Conservation (phyloP, 2,329 filamentous ascomycete genomes). For the Lasiodiplodia citricola region DNA sequence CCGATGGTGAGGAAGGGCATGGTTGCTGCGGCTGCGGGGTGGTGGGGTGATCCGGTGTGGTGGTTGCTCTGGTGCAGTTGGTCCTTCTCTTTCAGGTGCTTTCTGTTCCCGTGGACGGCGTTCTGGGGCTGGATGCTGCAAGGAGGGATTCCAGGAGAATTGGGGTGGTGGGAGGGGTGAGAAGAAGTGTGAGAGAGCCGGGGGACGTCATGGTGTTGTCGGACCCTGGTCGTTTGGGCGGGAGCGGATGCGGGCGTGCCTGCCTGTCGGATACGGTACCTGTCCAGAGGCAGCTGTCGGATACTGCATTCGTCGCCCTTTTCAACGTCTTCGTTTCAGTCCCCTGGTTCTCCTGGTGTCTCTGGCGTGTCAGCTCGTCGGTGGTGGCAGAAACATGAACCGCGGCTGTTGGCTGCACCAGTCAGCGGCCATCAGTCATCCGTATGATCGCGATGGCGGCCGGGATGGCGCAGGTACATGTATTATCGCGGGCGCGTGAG, state of each 20-base stretch:
- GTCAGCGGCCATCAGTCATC: not conserved
- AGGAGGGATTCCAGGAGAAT: not conserved
- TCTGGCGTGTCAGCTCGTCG: not conserved
- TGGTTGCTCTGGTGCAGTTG: not conserved
- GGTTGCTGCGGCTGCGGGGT: not conserved
- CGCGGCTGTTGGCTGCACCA: not conserved
- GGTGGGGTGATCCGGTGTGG: not conserved
- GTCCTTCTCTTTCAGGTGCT: not conserved
- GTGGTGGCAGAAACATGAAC: not conserved
- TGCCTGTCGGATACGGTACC: conserved; percentile 1
- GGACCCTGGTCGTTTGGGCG: not conserved
- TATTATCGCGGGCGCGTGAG: not conserved
- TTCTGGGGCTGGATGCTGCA: not conserved
- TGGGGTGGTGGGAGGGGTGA: not conserved
- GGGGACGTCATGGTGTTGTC: conserved; percentile 9
- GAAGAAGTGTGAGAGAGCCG: not conserved
- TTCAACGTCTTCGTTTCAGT: not conserved
- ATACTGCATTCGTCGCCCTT: not conserved
- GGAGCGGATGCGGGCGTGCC: conserved; percentile 12
- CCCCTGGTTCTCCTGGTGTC: not conserved
- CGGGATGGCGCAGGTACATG: conserved; percentile 19
- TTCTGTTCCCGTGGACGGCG: conserved; percentile 4
- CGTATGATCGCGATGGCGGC: not conserved
- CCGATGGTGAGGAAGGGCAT: conserved; percentile 47
- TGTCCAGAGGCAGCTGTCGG: not conserved